phyloP scores from a whole-genome alignment of 2,329 filamentous ascomycete genomes.

The Colletotrichum musae region DNA sequence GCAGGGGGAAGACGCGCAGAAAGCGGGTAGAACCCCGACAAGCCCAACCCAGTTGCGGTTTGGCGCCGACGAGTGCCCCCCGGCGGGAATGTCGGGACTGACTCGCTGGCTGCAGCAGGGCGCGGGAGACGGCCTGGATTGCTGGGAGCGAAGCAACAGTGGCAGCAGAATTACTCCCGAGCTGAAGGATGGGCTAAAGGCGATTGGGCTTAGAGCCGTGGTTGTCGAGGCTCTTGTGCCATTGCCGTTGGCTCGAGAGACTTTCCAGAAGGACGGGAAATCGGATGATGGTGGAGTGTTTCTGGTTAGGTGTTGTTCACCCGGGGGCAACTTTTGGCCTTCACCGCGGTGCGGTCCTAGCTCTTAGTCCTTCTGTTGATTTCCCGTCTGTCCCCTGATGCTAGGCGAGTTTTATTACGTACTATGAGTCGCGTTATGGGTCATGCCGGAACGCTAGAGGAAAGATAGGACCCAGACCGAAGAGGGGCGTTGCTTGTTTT shows the following conservation, averaged over 20 bases:
- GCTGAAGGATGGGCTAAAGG: no score
- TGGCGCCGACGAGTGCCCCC: constrained; percentile 3
- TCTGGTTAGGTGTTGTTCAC: constrained; percentile 16
- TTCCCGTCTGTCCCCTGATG: background rate
- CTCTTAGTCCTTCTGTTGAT: constrained; percentile 24
- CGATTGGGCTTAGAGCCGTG: background rate
- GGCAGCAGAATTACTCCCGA: no score
- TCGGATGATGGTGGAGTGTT: constrained; percentile 30
- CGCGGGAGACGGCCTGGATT: background rate
- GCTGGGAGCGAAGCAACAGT: background rate
- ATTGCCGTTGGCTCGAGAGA: background rate
- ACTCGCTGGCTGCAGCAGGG: constrained; percentile 27
- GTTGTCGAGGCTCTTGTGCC: background rate
- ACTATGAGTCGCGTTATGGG: constrained; percentile 31
- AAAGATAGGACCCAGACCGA: constrained; percentile 39
- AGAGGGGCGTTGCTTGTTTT: constrained; percentile 17
- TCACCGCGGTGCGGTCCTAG: constrained; percentile 10
- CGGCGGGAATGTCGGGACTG: constrained; percentile 21
- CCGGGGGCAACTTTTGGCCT: constrained; percentile 23
- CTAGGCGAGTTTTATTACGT: constrained; percentile 33
- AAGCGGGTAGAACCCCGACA: constrained; percentile 38
- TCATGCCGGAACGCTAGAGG: constrained; percentile 1
- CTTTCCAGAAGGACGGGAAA: constrained; percentile 23
- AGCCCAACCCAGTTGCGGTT: constrained; percentile 18
- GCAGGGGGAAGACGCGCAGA: constrained; percentile 20